phyloP scores from a whole-genome alignment of 257 asterid genomes.

The Sherardia arvensis region DNA sequence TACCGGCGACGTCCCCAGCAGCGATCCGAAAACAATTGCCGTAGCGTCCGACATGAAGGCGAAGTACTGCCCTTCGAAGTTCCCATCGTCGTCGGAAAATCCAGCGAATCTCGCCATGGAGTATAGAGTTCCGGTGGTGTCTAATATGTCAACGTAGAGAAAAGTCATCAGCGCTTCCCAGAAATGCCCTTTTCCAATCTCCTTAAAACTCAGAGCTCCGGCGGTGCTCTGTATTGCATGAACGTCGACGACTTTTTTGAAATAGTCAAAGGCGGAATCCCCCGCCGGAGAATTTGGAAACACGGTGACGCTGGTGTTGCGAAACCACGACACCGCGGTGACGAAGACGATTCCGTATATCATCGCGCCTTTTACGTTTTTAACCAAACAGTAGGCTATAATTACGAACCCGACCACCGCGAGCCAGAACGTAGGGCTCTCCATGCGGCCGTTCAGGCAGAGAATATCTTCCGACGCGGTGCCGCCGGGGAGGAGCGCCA shows the following conservation, averaged over 20 bases:
- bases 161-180: constrained; percentile 87
- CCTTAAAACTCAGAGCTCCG: constrained; percentile 68
- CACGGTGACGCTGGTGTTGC: constrained; percentile 67
- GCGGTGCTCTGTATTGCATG: constrained; percentile 69
- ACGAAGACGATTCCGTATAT: constrained; percentile 80
- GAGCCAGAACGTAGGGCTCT: constrained; percentile 84
- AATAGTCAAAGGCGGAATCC: constrained; percentile 45
- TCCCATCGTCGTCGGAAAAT: constrained; percentile 47
- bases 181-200: constrained; percentile 49
- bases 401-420: constrained; percentile 69
- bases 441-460: constrained; percentile 77
- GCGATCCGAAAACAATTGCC: constrained; percentile 65
- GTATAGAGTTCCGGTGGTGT: constrained; percentile 79
- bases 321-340: constrained; percentile 81
- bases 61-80: constrained; percentile 84
- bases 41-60: constrained; percentile 96
- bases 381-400: constrained; percentile 68
- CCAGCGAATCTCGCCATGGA: constrained; percentile 96
- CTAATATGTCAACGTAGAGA: constrained; percentile 72
- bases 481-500: constrained; percentile 55
- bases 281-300: constrained; percentile 59
- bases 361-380: constrained; percentile 77
- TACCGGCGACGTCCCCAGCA: constrained; percentile 88
- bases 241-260: constrained; percentile 58
- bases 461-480: constrained; percentile 59